phyloP scores from a whole-genome alignment of 164 flowering plant genomes.

The Vitis vinifera region DNA sequence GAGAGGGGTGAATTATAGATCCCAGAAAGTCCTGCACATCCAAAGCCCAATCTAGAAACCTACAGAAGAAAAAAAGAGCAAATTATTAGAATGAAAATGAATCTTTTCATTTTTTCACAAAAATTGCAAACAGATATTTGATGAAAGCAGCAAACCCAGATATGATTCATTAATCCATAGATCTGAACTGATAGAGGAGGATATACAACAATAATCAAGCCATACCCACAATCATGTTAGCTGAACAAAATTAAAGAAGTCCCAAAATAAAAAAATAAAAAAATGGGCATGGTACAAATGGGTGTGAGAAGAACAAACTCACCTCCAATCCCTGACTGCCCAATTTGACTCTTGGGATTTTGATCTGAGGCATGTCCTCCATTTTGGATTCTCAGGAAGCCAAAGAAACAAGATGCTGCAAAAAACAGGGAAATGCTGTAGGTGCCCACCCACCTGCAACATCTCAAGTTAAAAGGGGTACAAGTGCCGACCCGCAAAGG shows the following conservation, averaged over 20 bases:
- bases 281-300: no score
- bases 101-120: no score
- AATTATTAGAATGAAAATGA: no score
- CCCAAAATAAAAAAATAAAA: no score
- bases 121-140: background rate
- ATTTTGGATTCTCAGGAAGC: background rate
- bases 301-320: background rate
- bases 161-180: background rate
- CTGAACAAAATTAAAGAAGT: no score
- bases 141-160: background rate
- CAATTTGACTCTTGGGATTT: slow-evolving; percentile 18
- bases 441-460: no score
- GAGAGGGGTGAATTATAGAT: slow-evolving; percentile 25
- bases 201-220: background rate
- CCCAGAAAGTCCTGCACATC: slow-evolving; percentile 35
- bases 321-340: slow-evolving; percentile 36
- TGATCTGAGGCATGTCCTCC: slow-evolving; percentile 11
- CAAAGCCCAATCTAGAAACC: slow-evolving; percentile 46
- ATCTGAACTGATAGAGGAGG: background rate
- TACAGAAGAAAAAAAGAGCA: slow-evolving; percentile 9
- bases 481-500: no score
- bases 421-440: no score
- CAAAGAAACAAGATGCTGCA: no score
- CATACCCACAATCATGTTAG: background rate
- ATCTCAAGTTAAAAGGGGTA: no score